Evolutionary conservation across 345 rosid genomes (phyloP).

Genomic region (Lepidium sativum): DNA sequence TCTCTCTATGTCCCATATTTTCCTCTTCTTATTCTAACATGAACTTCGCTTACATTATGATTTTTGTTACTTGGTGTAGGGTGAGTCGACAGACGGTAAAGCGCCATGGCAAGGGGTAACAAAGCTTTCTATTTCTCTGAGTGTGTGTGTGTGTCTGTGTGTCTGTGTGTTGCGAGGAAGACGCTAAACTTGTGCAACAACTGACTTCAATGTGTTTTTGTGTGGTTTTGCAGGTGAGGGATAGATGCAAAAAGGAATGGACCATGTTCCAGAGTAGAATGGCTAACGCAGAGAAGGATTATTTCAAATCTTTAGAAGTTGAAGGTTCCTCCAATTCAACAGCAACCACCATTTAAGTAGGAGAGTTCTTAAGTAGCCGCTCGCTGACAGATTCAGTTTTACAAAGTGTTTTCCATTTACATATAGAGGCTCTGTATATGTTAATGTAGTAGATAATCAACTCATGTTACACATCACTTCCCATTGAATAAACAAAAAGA

Average conservation of each 20-base stretch:
- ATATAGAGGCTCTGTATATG: constrained; percentile 22
- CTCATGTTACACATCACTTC: not conserved
- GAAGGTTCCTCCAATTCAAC: constrained; percentile 31
- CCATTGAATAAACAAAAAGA: constrained; percentile 1
- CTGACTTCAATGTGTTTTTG: not conserved
- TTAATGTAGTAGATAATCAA: constrained; percentile 12
- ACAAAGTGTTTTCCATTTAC: constrained; percentile 19
- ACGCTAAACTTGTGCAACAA: not conserved
- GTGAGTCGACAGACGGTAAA: constrained; percentile 57
- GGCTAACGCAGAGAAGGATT: constrained; percentile 53
- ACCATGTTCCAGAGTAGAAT: constrained; percentile 66
- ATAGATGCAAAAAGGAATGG: constrained; percentile 91
- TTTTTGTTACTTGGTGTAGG: constrained; percentile 31
- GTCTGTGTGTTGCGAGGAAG: not conserved
- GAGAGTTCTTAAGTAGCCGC: constrained; percentile 4
- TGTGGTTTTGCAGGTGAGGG: constrained; percentile 56
- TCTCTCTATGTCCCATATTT: not conserved
- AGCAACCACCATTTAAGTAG: constrained; percentile 20
- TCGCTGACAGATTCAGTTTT: constrained; percentile 12
- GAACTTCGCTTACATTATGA: not conserved
- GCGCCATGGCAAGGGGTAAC: constrained; percentile 91
- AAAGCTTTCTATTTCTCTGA: not conserved
- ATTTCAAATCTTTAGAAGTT: constrained; percentile 31
- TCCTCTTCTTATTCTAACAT: not conserved
- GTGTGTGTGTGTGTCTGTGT: not conserved